Evolutionary conservation across 1,139 yeast genomes (phyloP), one percentile per base, ranked within the genome.

Genomic region (Tardiomyces depauwii): DNA sequence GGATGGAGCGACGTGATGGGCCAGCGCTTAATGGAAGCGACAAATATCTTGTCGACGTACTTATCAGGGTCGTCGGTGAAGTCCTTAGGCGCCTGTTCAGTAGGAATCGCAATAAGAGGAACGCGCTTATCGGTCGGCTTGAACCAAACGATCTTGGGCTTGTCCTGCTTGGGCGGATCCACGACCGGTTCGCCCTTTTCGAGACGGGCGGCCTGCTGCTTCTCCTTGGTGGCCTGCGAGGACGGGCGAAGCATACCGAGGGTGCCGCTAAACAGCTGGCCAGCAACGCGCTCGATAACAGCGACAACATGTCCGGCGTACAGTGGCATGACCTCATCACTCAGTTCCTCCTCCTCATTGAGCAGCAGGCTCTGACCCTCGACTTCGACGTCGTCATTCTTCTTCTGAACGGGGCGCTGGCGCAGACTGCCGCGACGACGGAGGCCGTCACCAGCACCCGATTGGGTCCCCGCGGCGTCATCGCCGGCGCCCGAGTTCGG

Each of bases 281-380:
- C 97, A 0, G 97, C 96, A 50, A 91, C 88, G 63, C 98, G 82
- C 63, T 91, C 98, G 56, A 91, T 84, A 19, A 91, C 96, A 1
- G 98, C 98, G 51, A 91, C 97, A 49, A 91, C 95, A 61, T 91
- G 98, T 36, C 98, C 98, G 2, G 98, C 97, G 60, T 91, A 91
- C 47, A 91, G 72, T 10, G 98, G 98, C 63, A 86, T 89, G 54
- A 81, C 78, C 44, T 86, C 95, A 62, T 91, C 97, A 60, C 83
- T 87, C 54, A 88, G 83, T 63, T 89, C 96, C 60, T 91, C 97
- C 63, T 91, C 98, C 66, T 91, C 98, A 18, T 84, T 94, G 50
- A 91, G 71, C 44, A 91, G 70, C 52, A 91, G 72, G 1, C 95
- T 84, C 67, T 91, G 98, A 44, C 98, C 98, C 66, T 91, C 98